Conservation (phyloP, 257 asterid genomes). For the Marsdenia floribunda region DNA sequence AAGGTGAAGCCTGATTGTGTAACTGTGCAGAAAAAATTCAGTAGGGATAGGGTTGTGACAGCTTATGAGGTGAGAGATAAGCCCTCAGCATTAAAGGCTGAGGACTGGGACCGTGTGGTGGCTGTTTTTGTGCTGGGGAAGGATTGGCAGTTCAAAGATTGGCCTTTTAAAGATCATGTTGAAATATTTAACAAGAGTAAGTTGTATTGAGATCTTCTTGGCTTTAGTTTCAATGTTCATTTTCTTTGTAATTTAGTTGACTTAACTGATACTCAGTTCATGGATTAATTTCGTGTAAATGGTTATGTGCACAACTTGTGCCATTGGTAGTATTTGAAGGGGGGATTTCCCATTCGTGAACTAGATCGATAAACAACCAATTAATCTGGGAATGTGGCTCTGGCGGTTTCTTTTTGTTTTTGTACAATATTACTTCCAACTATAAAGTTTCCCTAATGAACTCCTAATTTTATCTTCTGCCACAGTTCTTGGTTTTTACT, state of each 20-base stretch:
- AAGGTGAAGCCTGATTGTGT: slow-evolving; percentile 89
- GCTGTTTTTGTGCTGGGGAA: slow-evolving; percentile 97
- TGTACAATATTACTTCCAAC: neutral
- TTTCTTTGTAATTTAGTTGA: neutral
- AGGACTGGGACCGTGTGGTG: slow-evolving; percentile 98
- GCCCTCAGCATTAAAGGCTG: slow-evolving; percentile 80
- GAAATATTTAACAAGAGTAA: slow-evolving; percentile 89
- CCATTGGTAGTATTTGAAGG: neutral
- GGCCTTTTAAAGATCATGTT: slow-evolving; percentile 97
- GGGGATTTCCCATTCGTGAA: neutral
- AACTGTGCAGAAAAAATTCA: slow-evolving; percentile 95
- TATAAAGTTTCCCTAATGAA: slow-evolving; percentile 1
- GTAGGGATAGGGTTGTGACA: slow-evolving; percentile 90
- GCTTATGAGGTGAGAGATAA: slow-evolving; percentile 99
- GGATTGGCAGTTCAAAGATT: slow-evolving; percentile 99
- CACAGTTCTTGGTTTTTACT: slow-evolving; percentile 88
- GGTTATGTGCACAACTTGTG: neutral
- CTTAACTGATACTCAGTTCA: neutral
- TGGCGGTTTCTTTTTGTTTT: neutral
- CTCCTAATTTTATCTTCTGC: slow-evolving; percentile 10
- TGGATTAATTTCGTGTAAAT: neutral
- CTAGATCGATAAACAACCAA: neutral
- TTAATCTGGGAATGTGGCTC: neutral
- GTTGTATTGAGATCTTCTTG: slow-evolving; percentile 18
- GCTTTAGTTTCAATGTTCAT: slow-evolving; percentile 4